Conservation (phyloP, 257 asterid species). For the Galeopsis tetrahit region DNA sequence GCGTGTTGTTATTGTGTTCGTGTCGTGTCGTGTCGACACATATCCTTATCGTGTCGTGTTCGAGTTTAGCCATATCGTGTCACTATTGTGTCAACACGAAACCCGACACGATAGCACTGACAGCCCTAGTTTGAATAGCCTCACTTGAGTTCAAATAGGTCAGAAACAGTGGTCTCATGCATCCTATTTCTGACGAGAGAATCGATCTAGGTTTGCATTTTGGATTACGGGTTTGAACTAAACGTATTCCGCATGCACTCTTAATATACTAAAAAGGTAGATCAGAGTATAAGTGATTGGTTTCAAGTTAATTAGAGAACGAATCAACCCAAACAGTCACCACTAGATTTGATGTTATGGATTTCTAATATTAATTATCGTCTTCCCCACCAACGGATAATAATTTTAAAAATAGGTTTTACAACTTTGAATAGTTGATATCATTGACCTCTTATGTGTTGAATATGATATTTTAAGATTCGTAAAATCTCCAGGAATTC, state of each 20-base stretch:
- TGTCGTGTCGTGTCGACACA: too few relatives aligned
- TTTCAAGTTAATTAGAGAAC: too few relatives aligned
- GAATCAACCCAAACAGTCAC: neutral
- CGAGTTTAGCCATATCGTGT: too few relatives aligned
- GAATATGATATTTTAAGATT: slow-evolving; percentile 24
- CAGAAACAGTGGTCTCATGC: slow-evolving; percentile 1
- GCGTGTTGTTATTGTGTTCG: too few relatives aligned
- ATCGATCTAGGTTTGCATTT: neutral
- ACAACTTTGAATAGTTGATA: slow-evolving; percentile 8
- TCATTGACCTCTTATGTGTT: slow-evolving; percentile 13
- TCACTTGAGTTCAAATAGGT: neutral
- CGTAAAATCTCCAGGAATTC: slow-evolving; percentile 59
- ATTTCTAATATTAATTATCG: neutral
- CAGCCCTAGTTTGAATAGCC: too few relatives aligned
- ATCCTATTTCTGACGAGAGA: neutral
- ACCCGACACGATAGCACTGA: too few relatives aligned
- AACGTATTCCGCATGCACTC: too few relatives aligned
- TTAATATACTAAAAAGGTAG: neutral
- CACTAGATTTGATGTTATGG: neutral
- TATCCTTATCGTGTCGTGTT: too few relatives aligned
- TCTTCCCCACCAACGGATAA: neutral
- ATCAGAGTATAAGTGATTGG: neutral
- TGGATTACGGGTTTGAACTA: neutral
- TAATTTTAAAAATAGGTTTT: neutral
- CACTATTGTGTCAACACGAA: too few relatives aligned